phyloP scores from a whole-genome alignment of 768 basidiomycete genomes.

The Tephrocybe sp. region DNA sequence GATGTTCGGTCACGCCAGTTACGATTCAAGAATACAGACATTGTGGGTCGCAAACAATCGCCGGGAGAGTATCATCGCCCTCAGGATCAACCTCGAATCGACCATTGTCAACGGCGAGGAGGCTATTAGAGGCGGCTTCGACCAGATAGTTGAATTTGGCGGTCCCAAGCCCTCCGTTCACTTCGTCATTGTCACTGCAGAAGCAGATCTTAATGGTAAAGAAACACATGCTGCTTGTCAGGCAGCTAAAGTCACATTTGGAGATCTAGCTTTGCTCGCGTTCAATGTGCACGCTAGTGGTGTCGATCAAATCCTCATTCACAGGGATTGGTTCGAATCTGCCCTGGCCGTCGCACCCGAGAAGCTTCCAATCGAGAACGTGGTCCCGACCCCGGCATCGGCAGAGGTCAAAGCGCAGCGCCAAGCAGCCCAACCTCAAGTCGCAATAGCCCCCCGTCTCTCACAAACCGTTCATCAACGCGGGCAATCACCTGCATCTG shows the following conservation, averaged over 20 bases:
- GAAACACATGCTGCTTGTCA: conserved; percentile 84
- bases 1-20: conserved; percentile 88
- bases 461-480: conserved; percentile 38
- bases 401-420: conserved; percentile 25
- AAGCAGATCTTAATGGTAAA: conserved; percentile 79
- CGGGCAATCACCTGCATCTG: conserved; percentile 68
- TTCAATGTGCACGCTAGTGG: conserved; percentile 91
- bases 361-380: conserved; percentile 59
- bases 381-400: conserved; percentile 26
- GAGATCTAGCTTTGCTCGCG: conserved; percentile 78
- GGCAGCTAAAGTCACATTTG: conserved; percentile 74
- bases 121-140: conserved; percentile 62
- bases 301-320: conserved; percentile 84
- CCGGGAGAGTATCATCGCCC: conserved; percentile 80
- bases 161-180: conserved; percentile 87
- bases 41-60: conserved; percentile 88
- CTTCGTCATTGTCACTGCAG: conserved; percentile 84
- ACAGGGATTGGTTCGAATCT: conserved; percentile 82
- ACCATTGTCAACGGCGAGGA: conserved; percentile 63
- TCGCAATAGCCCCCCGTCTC: conserved; percentile 12
- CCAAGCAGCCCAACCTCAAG: conserved; percentile 20
- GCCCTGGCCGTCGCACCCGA: conserved; percentile 55
- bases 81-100: conserved; percentile 71
- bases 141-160: conserved; percentile 80
- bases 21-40: conserved; percentile 83